Percentiles rank a stretch among this genome's conserved stretches.
Evolutionary conservation across 208 protist genomes (phyloP).

Genomic region (Novymonas esmeraldas): DNA sequence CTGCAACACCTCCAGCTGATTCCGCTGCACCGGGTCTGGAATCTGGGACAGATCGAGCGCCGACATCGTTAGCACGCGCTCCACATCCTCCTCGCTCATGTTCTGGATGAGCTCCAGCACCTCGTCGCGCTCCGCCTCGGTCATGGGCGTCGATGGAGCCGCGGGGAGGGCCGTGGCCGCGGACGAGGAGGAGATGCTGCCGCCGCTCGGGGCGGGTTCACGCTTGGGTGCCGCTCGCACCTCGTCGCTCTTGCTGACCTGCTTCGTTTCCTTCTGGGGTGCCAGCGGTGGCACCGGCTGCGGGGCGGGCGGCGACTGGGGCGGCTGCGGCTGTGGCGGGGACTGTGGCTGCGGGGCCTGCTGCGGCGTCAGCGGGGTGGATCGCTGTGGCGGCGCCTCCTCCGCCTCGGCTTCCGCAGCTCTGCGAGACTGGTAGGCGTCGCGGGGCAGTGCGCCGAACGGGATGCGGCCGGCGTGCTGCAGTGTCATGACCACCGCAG

Average conservation of each 20-base stretch:
- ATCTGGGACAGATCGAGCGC: conserved; percentile 66
- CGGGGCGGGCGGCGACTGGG: neutral
- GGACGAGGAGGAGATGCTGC: conserved; percentile 3
- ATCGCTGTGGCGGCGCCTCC: neutral
- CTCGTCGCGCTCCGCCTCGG: conserved; percentile 62
- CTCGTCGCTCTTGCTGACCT: neutral
- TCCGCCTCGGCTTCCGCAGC: conserved; percentile 9
- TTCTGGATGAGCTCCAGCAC: conserved; percentile 73
- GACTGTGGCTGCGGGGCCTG: neutral
- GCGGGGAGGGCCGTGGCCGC: neutral
- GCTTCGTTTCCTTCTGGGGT: conserved; percentile 9
- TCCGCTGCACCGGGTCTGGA: conserved; percentile 54
- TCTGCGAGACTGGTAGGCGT: conserved; percentile 37
- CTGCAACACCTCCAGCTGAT: conserved; percentile 72
- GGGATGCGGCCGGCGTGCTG: conserved; percentile 80
- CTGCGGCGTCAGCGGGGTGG: neutral
- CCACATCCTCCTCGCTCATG: conserved; percentile 83
- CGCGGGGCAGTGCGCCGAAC: conserved; percentile 46
- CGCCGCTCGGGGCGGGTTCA: neutral
- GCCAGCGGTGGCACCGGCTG: neutral
- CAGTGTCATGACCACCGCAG: conserved; percentile 78
- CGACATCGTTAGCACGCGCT: conserved; percentile 70
- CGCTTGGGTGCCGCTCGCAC: neutral
- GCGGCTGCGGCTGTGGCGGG: neutral
- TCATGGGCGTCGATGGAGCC: conserved; percentile 14